Conservation (phyloP, 352 stramenopile species). For the Blastocystis sp. region DNA sequence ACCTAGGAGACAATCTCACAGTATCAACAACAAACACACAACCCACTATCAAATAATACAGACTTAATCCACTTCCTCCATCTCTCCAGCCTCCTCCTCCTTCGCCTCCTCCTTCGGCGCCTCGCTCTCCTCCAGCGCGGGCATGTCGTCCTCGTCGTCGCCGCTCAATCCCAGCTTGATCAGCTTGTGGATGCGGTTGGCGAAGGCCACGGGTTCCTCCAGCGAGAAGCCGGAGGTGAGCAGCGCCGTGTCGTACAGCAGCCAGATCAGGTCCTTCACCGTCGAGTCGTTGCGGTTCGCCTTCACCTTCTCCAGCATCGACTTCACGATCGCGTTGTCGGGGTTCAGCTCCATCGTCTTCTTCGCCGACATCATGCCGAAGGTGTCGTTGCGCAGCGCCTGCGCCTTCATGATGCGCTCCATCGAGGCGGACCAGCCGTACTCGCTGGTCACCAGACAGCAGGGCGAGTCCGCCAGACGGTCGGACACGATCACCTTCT, state of each 20-base stretch:
- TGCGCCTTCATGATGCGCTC: slow-evolving; percentile 96
- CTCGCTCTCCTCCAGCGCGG: slow-evolving; percentile 88
- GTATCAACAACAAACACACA: not conserved
- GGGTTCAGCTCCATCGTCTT: slow-evolving; percentile 88
- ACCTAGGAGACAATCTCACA: not conserved
- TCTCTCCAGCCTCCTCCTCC: no score
- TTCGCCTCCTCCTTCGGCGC: slow-evolving; percentile 48
- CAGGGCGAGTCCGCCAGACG: slow-evolving; percentile 96
- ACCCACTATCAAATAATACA: not conserved
- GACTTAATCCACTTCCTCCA: slow-evolving; percentile 17
- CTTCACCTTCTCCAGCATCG: no score
- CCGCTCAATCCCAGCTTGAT: slow-evolving; percentile 98
- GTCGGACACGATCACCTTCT: slow-evolving; percentile 98
- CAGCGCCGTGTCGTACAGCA: slow-evolving; percentile 97
- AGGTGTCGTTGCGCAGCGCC: slow-evolving; percentile 92
- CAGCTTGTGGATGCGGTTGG: slow-evolving; percentile 95
- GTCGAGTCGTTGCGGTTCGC: slow-evolving; percentile 80
- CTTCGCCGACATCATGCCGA: slow-evolving; percentile 97
- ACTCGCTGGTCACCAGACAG: slow-evolving; percentile 96
- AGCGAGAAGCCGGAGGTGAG: slow-evolving; percentile 72
- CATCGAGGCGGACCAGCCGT: slow-evolving; percentile 85
- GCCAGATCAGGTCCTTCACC: slow-evolving; percentile 98
- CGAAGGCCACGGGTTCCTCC: slow-evolving; percentile 78
- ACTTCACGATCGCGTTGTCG: no score
- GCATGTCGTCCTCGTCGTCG: slow-evolving; percentile 72